Base-by-base conservation (phyloP, 2,329 filamentous ascomycete genomes). In the Chaetomium olivaceum region DNA sequence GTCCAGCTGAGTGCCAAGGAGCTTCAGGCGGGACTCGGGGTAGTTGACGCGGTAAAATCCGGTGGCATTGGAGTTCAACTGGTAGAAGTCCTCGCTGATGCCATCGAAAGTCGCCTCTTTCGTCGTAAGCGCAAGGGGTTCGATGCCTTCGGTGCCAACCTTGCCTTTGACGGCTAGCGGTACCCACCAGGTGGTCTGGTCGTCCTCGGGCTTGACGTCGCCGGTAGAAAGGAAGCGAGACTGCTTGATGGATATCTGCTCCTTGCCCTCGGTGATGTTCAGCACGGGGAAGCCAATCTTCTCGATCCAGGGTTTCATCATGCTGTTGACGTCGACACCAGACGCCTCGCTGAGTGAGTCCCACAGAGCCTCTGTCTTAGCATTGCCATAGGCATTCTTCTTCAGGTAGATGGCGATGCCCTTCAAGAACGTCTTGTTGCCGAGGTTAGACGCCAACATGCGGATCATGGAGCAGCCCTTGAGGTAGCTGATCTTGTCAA, bases 381-480 rank as follows among this genome's bases (percentile, higher is more conserved):
- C 95, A 75, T 99, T 89, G 76, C 91, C 88, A 75, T 96, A 98
- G 64, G 90, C 88, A 77, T 99, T 91, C 59, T 89, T 86, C 78
- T 93, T 93, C 65, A 99, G 86, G 78, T 99, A 99, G 73, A 89
- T 87, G 21, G 91, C 89, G 58, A 99, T 93, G 72, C 95, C 95
- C 74, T 91, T 89, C 61, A 99, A 83, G 83, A 99, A 99, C 1
- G 87, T 91, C 73, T 97, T 88, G 61, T 91, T 89, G 16, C 93
- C 93, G 21, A 99, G 87, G 77, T 98, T 91, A 73, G 90, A 89
- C 72, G 92, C 94, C 73, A 99, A 80, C 95, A 99, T 99, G 74
- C 95, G 91, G 74, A 99, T 95, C 66, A 95, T 91, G 2, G 94
- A 97, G 80, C 92, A 96, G 43, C 95, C 95, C 81, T 99, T 98